Base-by-base conservation (phyloP, 371 early-diverging fungal species). In the Apophysomyces variabilis region DNA sequence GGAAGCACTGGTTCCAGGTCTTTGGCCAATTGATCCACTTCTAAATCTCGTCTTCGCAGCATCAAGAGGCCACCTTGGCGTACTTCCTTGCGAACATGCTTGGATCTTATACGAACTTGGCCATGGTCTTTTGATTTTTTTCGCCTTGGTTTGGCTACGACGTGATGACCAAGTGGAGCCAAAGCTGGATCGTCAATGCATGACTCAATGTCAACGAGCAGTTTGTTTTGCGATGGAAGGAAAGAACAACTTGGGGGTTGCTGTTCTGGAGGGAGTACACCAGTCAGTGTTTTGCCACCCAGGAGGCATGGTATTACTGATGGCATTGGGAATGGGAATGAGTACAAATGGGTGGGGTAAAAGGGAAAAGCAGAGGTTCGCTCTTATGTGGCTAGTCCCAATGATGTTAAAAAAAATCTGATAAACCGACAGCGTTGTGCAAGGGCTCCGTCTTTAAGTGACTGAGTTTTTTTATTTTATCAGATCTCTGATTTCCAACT, bases 101-200 rank as follows among this genome's bases (percentile, higher is more conserved):
- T 58, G 37, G 59, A 60, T 65, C 66, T 66, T 46, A 72, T 73
- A 13, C 66, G 54, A 5, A 72, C 72, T 65, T 66, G 65, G 35
- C 67, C 66, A 6, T 44, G 46, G 58, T n/a, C 43, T 58, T 39
- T 21, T 32, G 14, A 18, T 54, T 65, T 60, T 65, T 14, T 38
- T 11, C 9, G 11, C 44, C 9, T 21, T 7, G 38, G 63, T 65
- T 57, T 18, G 7, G 60, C 6, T 36, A 45, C 61, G 7, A 87
- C 81, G 66, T 87, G 87, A 26, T 68, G 69, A 5, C 87, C 87
- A 7, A 87, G 66, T 8, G 87, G 87, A 7, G 87, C 87, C n/a
- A 87, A 72, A 37, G 72, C 61, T 1, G 87, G 87, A 62, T 85
- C 71, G 63, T 87, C 87, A 57, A 87, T 85, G 69, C 87, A 87